phyloP scores from a whole-genome alignment of 805 yeast species.

The Yarrowia phangngaensis region DNA sequence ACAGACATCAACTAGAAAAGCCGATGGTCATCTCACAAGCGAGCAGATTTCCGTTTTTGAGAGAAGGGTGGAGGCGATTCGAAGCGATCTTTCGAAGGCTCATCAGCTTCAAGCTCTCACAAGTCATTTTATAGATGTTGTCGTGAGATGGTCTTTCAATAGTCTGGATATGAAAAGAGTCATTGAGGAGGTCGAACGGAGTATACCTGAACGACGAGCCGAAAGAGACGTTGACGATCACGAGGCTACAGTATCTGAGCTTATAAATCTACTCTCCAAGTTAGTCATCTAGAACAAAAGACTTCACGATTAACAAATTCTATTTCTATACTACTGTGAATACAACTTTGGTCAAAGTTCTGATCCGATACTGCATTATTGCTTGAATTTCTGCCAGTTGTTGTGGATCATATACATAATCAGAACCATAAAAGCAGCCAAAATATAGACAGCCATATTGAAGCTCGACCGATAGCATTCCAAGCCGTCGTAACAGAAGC shows the following conservation, averaged over 20 bases:
- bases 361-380: neutral
- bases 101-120: conserved; percentile 15
- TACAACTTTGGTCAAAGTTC: neutral
- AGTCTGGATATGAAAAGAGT: conserved; percentile 9
- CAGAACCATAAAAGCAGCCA: conserved; percentile 4
- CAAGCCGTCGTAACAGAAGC: conserved; percentile 8
- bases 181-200: neutral
- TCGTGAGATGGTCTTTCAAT: conserved; percentile 11
- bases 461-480: conserved; percentile 14
- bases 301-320: neutral
- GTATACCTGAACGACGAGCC: neutral
- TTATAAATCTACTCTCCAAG: neutral
- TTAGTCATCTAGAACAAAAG: neutral
- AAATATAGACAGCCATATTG: conserved; percentile 3
- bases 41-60: conserved; percentile 24
- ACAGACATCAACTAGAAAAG: conserved; percentile 1
- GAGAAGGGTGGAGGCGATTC: conserved; percentile 8
- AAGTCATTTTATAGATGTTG: conserved; percentile 18
- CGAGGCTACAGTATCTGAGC: conserved; percentile 4
- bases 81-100: conserved; percentile 3
- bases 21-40: conserved; percentile 22
- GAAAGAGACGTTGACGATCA: conserved; percentile 1
- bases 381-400: conserved; percentile 7
- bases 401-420: conserved; percentile 12
- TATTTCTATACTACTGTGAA: conserved; percentile 1